phyloP scores from a whole-genome alignment of 441 rosid genomes.

The Gossypium davidsonii region DNA sequence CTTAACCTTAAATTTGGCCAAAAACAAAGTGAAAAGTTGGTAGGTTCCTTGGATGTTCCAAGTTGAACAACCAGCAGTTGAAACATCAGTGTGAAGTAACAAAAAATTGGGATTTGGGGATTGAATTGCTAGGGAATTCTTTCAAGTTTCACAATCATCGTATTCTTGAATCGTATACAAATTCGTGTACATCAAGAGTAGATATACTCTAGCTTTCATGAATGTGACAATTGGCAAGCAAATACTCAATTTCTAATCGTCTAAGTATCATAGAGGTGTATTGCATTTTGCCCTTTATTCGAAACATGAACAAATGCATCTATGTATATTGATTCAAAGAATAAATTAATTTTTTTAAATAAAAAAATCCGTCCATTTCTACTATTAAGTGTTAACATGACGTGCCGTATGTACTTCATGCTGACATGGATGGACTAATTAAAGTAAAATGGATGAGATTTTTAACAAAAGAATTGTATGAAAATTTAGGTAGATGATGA shows the following conservation, averaged over 20 bases:
- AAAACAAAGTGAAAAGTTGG: not conserved
- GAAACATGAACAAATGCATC: too few relatives aligned
- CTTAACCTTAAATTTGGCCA: not conserved
- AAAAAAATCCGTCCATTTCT: too few relatives aligned
- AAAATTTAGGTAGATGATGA: too few relatives aligned
- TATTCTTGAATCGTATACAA: not conserved
- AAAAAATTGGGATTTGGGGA: not conserved
- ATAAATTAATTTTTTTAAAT: too few relatives aligned
- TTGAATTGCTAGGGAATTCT: not conserved
- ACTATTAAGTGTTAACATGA: too few relatives aligned
- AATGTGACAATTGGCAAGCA: not conserved
- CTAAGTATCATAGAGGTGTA: too few relatives aligned
- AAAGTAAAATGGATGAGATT: too few relatives aligned
- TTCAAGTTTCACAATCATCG: slow-evolving; percentile 5
- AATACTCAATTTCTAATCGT: not conserved
- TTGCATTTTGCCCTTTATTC: too few relatives aligned
- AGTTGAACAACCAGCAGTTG: slow-evolving; percentile 22
- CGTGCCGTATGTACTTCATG: too few relatives aligned
- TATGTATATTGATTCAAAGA: too few relatives aligned
- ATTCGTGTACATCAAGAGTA: not conserved
- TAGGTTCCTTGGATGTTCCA: slow-evolving; percentile 11
- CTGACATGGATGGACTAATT: too few relatives aligned
- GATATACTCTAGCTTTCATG: slow-evolving; percentile 7
- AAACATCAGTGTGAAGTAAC: slow-evolving; percentile 6
- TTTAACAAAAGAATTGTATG: too few relatives aligned